Base-by-base conservation (phyloP, 495 filamentous ascomycete genomes). In the Xylaria curta region DNA sequence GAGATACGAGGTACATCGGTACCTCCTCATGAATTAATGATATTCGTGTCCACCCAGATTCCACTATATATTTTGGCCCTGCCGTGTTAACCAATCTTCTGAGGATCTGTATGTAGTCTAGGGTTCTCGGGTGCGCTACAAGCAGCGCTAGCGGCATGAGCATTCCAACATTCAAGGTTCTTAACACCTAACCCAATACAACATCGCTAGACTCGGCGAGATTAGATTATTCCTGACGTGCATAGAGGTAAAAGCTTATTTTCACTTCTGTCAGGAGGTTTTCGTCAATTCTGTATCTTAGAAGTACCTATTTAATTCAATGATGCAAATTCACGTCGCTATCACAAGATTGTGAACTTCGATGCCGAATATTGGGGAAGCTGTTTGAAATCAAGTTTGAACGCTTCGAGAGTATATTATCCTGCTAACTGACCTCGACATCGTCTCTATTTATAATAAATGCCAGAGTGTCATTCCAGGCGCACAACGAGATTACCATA, bases 151-250 rank as follows among this genome's bases (percentile, higher is more conserved):
- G 53, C n/a, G 26, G 26, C 6, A 38, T 8, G 6, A 38, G 8
- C 36, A 8, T 38, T 38, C 6, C 36, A 38, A 38, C 36, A 8
- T 38, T 38, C 36, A 38, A 38, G 36, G 36, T 38, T 38, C 26
- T 33, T 60, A 38, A 31, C n/a, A 60, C 58, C 58, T 38, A 60
- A 60, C 33, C 58, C 33, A 60, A 36, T 60, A 33, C 31, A 40
- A 60, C 58, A 8, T 40, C 0, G 33, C 33, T 60, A 60, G 31
- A 0, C 10, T 53, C 21, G 21, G 33, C 58, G 12, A 60, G 17
- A 33, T 8, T 19, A 17, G 28, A 40, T 60, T 21, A 60, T 24
- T 59, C 33, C 15, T 6, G 15, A n/a, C 31, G 19, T 19, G 17
- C 19, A 4, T 0, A 7, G 17, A 59, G 56, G 28, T 8, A 59